Base-by-base conservation (phyloP, 139 green algal genomes). In the Pleodorina starrii region DNA sequence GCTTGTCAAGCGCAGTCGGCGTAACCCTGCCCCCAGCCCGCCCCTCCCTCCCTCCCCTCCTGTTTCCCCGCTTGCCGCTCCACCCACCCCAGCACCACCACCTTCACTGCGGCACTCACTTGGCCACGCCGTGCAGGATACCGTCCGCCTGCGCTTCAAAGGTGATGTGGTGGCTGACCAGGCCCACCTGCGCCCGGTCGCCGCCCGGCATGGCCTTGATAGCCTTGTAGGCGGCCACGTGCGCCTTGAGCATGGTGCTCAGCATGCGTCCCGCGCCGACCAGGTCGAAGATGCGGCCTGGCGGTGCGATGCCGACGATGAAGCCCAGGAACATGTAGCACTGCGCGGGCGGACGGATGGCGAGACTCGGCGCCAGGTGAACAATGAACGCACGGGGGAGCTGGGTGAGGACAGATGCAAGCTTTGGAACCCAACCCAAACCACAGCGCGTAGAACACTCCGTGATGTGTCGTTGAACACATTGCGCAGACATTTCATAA, bases 271-370 rank as follows among this genome's bases (percentile, higher is more conserved):
- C 90, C 12, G 90, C 84, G 16, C 25, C 71, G 6, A 90, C 69
- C 6, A 90, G 84, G 29, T 91, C 66, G 25, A 94, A 78, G 16
- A 96, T 87, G 42, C 93, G 91, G 59, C 93, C 95, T 23, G 96
- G 96, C 0, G 96, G 94, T 74, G 96, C 95, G 36, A 90, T 91
- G 80, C 96, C 96, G 29, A 94, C 92, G 16, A 98, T 89, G 66
- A 80, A 97, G 35, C 93, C 94, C 57, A 95, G 95, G 89, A 98
- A 94, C 51, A 89, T 75, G 42, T 84, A 89, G 85, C 88, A 94
- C 89, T 93, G 87, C 4, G 46, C n/a, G 42, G 17, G 72, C 25
- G 54, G 54, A 59, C 9, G 27, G 54, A 46, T 23, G 19, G 77
- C 19, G 11, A 35, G 32, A 73, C 19, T 73, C 29, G 50, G 50